These are phyloP conservation scores for Catharanthus roseus DNA, from an alignment of 257 asterid genomes.

Conservation along the genomic window DNA sequence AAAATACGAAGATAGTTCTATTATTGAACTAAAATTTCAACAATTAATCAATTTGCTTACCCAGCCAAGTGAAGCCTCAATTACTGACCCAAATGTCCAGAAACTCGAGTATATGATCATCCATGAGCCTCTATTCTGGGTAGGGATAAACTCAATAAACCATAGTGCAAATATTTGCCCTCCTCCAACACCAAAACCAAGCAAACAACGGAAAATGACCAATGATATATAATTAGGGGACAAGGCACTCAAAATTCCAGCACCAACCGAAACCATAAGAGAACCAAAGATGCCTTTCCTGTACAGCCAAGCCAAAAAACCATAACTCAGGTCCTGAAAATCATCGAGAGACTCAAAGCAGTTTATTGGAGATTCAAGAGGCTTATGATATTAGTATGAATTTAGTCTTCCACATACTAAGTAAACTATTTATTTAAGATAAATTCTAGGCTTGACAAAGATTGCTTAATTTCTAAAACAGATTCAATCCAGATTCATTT, in stretches of 20 bases:
- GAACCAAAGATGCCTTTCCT: slow-evolving; percentile 68
- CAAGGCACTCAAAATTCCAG: slow-evolving; percentile 62
- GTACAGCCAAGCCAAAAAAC: slow-evolving; percentile 12
- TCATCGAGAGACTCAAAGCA: neutral
- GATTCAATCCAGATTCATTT: too few relatives aligned
- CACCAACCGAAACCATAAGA: slow-evolving; percentile 34
- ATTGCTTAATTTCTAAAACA: too few relatives aligned
- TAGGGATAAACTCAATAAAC: slow-evolving; percentile 42
- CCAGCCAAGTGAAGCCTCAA: slow-evolving; percentile 48
- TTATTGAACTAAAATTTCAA: too few relatives aligned
- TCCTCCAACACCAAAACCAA: slow-evolving; percentile 45
- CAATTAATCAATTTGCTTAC: too few relatives aligned
- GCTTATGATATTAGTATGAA: neutral
- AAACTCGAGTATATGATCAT: slow-evolving; percentile 23
- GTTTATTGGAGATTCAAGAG: neutral
- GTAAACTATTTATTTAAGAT: too few relatives aligned
- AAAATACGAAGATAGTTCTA: too few relatives aligned
- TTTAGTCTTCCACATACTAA: too few relatives aligned
- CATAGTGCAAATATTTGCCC: slow-evolving; percentile 39
- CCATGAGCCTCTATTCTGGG: slow-evolving; percentile 40
- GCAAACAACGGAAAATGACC: slow-evolving; percentile 24
- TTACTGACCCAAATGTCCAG: slow-evolving; percentile 36
- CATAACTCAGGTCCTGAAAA: neutral
- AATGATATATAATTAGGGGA: slow-evolving; percentile 43
- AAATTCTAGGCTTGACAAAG: too few relatives aligned